Evolutionary conservation across 176 grass and related monocot genomes (phyloP).

Genomic region (Eleusine coracana): DNA sequence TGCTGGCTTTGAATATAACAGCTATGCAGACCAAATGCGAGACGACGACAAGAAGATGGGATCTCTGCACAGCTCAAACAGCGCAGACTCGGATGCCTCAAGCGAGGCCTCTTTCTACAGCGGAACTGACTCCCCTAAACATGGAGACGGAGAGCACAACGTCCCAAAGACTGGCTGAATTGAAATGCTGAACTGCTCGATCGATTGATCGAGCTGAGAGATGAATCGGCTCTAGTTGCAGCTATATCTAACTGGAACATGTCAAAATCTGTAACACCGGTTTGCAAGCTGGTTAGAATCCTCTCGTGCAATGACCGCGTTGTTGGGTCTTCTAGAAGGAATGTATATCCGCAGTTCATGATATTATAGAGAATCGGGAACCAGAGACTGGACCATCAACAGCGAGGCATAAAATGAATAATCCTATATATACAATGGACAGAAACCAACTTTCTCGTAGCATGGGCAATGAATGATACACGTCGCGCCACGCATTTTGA

Average conservation of each 20-base stretch:
- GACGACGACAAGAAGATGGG: slow-evolving; percentile 70
- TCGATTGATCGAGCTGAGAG: not conserved
- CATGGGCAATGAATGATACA: not conserved
- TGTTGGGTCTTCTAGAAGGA: slow-evolving; percentile 1
- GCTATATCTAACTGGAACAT: slow-evolving; percentile 15
- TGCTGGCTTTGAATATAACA: slow-evolving; percentile 63
- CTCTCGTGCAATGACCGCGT: not conserved
- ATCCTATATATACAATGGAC: not conserved
- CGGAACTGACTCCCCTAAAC: slow-evolving; percentile 43
- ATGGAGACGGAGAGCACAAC: slow-evolving; percentile 5
- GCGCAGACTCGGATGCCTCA: slow-evolving; percentile 43
- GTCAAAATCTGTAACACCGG: not conserved
- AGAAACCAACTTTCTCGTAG: not conserved
- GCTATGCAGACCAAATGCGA: slow-evolving; percentile 60
- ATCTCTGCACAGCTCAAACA: slow-evolving; percentile 26
- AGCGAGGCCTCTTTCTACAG: slow-evolving; percentile 68
- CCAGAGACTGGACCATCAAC: slow-evolving; percentile 14
- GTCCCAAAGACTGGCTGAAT: not conserved
- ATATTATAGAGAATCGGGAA: not conserved
- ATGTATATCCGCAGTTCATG: slow-evolving; percentile 25
- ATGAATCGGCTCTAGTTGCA: not conserved
- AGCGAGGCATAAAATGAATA: slow-evolving; percentile 21
- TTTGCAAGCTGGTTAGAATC: slow-evolving; percentile 30
- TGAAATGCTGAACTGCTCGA: not conserved
- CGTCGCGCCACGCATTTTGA: not conserved